Evolutionary conservation across 1,139 yeast species (phyloP), one percentile per base, ranked within the genome.

Genomic region (Pichia sp.): DNA sequence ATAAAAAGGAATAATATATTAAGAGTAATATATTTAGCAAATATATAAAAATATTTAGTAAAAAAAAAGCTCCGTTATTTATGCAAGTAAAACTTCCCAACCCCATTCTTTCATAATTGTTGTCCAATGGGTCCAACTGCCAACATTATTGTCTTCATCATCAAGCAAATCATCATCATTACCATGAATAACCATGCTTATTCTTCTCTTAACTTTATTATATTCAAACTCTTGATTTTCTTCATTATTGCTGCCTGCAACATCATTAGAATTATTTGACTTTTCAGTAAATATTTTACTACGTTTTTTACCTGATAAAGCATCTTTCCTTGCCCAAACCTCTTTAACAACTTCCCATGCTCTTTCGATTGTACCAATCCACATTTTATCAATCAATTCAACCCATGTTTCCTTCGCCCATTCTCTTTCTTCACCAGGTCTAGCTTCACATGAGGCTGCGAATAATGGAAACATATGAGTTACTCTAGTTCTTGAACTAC

Each of bases 101-200:
- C 81, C 80, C 87, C 87, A 80, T 53, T 80, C 86, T 53, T 75
- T 74, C 86, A 80, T 81, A 11, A 81, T 77, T 0, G 74, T 65
- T 43, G 79, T 75, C 87, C 87, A 81, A 58, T 80, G 86, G n/a
- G 78, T 64, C 61, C 73, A 69, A 29, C 78, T 71, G 43, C 68
- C 67, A 35, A 78, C 66, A 1, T 75, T 73, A 37, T 63, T 59
- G 24, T 56, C 57, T 23, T 61, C 61, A 29, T 54, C 59, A 12
- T 54, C 57, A 7, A 52, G 58, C 10, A 64, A 64, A 27, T 61
- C 62, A 46, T 63, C 67, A 32, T 68, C 72, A 26, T 73, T 70
- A 63, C 72, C 72, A 36, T 73, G 64, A 4, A 75, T 75, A 42
- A 52, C 59, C 32, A 61, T 24, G 69, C 71, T 47, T 68, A 63